Conservation (phyloP, 2,329 filamentous ascomycete genomes). For the Thermoascus crustaceus region DNA sequence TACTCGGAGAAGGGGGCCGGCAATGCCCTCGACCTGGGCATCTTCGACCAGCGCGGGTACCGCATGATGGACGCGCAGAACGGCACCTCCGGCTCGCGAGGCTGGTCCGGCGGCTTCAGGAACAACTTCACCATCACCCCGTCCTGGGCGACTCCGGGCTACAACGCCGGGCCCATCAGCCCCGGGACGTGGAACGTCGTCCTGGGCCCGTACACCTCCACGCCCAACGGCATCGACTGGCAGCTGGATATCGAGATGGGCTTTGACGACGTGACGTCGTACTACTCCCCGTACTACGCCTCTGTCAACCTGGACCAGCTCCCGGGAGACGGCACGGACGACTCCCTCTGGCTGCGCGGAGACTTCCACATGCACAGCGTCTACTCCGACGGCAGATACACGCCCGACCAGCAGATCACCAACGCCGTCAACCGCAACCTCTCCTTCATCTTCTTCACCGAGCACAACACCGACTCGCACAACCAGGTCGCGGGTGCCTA, state of each 20-base stretch:
- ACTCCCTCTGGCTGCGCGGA: slow-evolving; percentile 12
- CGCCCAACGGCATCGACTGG: slow-evolving; percentile 14
- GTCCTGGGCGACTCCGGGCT: slow-evolving; percentile 14
- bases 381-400: slow-evolving; percentile 16
- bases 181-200: slow-evolving; percentile 16
- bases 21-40: slow-evolving; percentile 15
- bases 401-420: slow-evolving; percentile 9
- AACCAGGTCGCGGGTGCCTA: slow-evolving; percentile 13
- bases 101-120: slow-evolving; percentile 13
- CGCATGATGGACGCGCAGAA: slow-evolving; percentile 6
- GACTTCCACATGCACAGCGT: slow-evolving; percentile 19
- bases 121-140: slow-evolving; percentile 17
- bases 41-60: slow-evolving; percentile 13
- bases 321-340: slow-evolving; percentile 3
- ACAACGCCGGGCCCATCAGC: slow-evolving; percentile 13
- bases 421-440: slow-evolving; percentile 11
- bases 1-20: slow-evolving; percentile 12
- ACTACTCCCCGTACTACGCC: slow-evolving; percentile 8
- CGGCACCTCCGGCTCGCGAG: slow-evolving; percentile 9
- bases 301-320: slow-evolving; percentile 6
- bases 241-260: slow-evolving; percentile 11
- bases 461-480: slow-evolving; percentile 16
- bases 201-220: slow-evolving; percentile 14
- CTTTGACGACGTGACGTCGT: slow-evolving; percentile 6
- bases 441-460: slow-evolving; percentile 17